Percentiles rank a stretch among this genome's conserved stretches.
Evolutionary conservation across 2,329 filamentous ascomycete species (phyloP).

Genomic region (Dendrostoma leiphaemia): DNA sequence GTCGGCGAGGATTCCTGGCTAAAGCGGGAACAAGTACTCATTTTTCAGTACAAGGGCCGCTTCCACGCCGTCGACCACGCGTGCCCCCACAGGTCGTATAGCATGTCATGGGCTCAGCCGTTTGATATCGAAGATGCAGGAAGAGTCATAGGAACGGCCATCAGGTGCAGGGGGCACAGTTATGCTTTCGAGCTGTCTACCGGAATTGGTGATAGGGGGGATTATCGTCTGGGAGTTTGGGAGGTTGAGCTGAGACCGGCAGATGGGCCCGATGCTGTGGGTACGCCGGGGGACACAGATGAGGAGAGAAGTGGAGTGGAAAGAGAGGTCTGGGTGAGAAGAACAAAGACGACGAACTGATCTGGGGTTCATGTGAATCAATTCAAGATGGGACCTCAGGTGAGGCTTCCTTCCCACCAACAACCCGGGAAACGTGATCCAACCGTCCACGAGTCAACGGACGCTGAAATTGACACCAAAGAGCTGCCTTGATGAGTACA

Average conservation of each 20-base stretch:
- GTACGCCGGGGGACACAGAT: neutral
- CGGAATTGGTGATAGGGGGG: conserved; percentile 10
- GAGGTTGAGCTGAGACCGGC: conserved; percentile 10
- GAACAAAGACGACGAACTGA: neutral
- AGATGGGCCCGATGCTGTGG: neutral
- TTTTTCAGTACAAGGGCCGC: conserved; percentile 16
- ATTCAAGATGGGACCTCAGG: no score
- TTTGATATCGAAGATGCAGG: conserved; percentile 17
- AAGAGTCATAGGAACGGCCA: neutral
- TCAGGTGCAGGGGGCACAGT: conserved; percentile 13
- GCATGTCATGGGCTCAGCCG: conserved; percentile 11
- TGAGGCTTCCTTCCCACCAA: no score
- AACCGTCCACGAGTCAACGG: no score
- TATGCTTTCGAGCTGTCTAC: conserved; percentile 17
- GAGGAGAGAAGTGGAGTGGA: neutral
- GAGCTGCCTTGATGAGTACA: no score
- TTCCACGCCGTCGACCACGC: conserved; percentile 18
- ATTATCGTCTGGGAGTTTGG: conserved; percentile 13
- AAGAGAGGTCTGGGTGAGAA: conserved; percentile 10
- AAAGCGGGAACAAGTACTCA: conserved; percentile 14
- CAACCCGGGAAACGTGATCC: no score
- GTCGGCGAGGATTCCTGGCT: conserved; percentile 15
- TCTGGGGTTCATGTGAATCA: neutral
- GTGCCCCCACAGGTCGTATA: conserved; percentile 14
- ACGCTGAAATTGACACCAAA: no score